Percentiles rank a stretch among this genome's conserved stretches.
phyloP scores from a whole-genome alignment of 192 early-diverging fungal species.

The Paraglomus occultum region DNA sequence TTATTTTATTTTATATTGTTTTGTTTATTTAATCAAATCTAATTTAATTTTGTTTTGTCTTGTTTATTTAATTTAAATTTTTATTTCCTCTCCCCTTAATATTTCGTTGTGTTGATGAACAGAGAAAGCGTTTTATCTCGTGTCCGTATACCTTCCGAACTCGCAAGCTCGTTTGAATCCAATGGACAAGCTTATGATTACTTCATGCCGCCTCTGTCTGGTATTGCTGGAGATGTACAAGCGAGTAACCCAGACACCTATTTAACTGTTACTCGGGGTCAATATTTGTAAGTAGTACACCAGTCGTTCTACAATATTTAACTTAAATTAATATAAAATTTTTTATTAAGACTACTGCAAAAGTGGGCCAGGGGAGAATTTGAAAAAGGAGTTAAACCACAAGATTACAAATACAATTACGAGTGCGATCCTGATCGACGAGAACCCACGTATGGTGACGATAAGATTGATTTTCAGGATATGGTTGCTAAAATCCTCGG shows the following conservation, averaged over 20 bases:
- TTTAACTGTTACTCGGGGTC: conserved; percentile 14
- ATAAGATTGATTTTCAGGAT: not conserved
- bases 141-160: not conserved
- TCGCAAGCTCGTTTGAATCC: not conserved
- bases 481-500: conserved; percentile 6
- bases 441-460: not conserved
- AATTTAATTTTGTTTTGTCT: too few species aligned
- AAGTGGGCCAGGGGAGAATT: conserved; percentile 16
- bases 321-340: not conserved
- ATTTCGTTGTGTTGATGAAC: not conserved
- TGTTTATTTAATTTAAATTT: too few species aligned
- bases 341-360: not conserved
- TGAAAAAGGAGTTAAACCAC: not conserved
- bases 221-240: not conserved
- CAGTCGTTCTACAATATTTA: not conserved
- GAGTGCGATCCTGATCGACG: not conserved
- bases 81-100: too few species aligned
- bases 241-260: conserved; percentile 1
- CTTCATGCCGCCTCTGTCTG: conserved; percentile 27
- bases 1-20: too few species aligned
- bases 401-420: not conserved
- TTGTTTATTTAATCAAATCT: too few species aligned
- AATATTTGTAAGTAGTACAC: conserved; percentile 22
- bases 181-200: conserved; percentile 20
- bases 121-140: conserved; percentile 18